Base-by-base conservation (phyloP, 208 protist species). In the Acanthamoeba triangularis region DNA sequence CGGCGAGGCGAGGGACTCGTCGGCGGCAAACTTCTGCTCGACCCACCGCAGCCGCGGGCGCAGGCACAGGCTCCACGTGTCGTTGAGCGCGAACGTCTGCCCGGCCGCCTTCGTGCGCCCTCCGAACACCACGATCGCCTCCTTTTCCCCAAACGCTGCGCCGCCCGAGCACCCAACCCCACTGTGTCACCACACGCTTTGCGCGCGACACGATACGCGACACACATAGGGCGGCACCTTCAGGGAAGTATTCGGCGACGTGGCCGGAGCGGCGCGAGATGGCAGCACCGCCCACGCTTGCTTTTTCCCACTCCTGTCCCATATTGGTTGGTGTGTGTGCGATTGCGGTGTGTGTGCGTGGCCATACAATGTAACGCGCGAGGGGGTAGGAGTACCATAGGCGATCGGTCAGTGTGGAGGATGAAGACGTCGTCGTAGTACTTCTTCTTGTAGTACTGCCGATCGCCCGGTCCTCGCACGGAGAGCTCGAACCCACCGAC, bases 121-220 rank as follows among this genome's bases (percentile, higher is more conserved):
- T 30, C 65, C 65, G 8, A 74, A 74, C 65, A 74, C 65, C 18
- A 74, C 65, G 65, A 74, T 74, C 65, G 28, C 65, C 11, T 74
- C 65, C 65, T 74, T 74, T n/a, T 41, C n/a, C n/a, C 65, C 65
- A 74, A 74, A 74, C 25, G 65, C 65, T 74, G 65, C n/a, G 25
- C n/a, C n/a, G n/a, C n/a, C n/a, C n/a, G n/a, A n/a, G n/a, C n/a
- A 37, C 28, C 1, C 25, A 1, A 41, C 37, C 3, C 37, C 3
- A 41, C 3, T 3, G 37, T 41, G 37, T 41, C 3, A 41, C 37
- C 11, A 61, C 54, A 6, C 54, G 23, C 11, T 16, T 3, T 61
- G 23, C 56, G 2, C 56, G 11, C 20, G 13, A 61, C 56, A 61
- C 56, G 23, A 67, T 5, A 67, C 8, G 61, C 56, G 54, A 61